phyloP scores from a whole-genome alignment of 768 basidiomycete species.

The Mycena leptocephala region DNA sequence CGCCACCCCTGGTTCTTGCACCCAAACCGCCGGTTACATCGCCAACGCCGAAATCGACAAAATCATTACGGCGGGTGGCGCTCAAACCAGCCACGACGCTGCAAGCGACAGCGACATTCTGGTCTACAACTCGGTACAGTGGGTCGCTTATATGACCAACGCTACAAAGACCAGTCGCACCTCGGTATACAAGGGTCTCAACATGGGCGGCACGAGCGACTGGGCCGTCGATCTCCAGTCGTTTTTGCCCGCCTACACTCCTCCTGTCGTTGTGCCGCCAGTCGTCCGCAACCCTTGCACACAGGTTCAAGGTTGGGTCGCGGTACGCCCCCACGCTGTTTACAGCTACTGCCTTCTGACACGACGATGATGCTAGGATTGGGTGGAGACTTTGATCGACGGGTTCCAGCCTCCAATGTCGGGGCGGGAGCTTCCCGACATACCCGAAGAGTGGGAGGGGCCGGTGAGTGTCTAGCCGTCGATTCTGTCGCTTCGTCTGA shows the following conservation, averaged over 20 bases:
- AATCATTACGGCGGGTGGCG: conserved; percentile 1
- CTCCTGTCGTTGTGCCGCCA: not conserved
- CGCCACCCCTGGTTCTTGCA: not conserved
- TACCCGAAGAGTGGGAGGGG: conserved; percentile 10
- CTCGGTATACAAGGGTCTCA: not conserved
- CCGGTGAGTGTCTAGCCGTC: not conserved
- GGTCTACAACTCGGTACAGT: conserved; percentile 13
- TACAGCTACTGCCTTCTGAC: not conserved
- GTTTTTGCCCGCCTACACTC: not conserved
- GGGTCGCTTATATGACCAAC: conserved; percentile 5
- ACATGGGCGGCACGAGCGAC: conserved; percentile 20
- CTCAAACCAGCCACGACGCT: not conserved
- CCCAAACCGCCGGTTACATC: not conserved
- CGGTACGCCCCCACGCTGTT: not conserved
- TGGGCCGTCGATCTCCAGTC: conserved; percentile 15
- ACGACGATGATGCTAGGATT: not conserved
- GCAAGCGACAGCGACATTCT: conserved; percentile 14
- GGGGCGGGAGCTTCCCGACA: not conserved
- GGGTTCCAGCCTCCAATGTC: not conserved
- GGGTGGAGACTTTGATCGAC: not conserved
- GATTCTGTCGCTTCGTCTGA: not conserved
- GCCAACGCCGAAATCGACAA: conserved; percentile 9
- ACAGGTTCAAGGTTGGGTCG: conserved; percentile 11
- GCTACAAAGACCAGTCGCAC: conserved; percentile 4
- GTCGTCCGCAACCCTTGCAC: not conserved